phyloP scores from a whole-genome alignment of 2,329 filamentous ascomycete genomes.

The Penicillium paneum region DNA sequence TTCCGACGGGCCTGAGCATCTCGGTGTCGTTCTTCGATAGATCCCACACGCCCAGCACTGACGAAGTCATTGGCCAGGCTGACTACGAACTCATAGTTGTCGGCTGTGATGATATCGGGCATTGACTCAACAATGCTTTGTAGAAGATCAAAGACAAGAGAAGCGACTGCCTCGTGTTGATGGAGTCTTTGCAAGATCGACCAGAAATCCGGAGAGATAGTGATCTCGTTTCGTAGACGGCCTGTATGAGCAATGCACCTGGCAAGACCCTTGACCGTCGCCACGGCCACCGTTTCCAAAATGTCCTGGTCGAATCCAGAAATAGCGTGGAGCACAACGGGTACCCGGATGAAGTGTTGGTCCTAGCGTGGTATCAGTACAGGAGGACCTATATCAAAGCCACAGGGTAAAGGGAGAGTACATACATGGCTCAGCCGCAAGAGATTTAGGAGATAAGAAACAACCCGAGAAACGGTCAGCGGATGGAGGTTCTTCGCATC shows the following conservation, averaged over 20 bases:
- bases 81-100: slow-evolving; percentile 91
- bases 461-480: slow-evolving; percentile 76
- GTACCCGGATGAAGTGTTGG: slow-evolving; percentile 85
- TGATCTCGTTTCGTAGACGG: slow-evolving; percentile 82
- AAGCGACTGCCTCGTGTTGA: slow-evolving; percentile 65
- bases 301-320: slow-evolving; percentile 78
- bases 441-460: slow-evolving; percentile 81
- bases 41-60: slow-evolving; percentile 71
- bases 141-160: slow-evolving; percentile 81
- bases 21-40: slow-evolving; percentile 65
- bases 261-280: slow-evolving; percentile 74
- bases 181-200: slow-evolving; percentile 76
- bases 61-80: slow-evolving; percentile 85
- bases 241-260: slow-evolving; percentile 75
- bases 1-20: slow-evolving; percentile 54
- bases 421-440: slow-evolving; percentile 81
- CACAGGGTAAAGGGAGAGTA: slow-evolving; percentile 15
- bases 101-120: slow-evolving; percentile 82
- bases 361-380: slow-evolving; percentile 54
- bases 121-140: slow-evolving; percentile 69
- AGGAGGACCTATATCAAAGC: neutral
- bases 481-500: slow-evolving; percentile 76
- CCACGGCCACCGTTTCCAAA: slow-evolving; percentile 70
- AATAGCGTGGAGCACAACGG: slow-evolving; percentile 86
- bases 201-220: slow-evolving; percentile 97